Conservation (phyloP, 2,329 filamentous ascomycete species). For the Monilinia vaccinii-corymbosi region DNA sequence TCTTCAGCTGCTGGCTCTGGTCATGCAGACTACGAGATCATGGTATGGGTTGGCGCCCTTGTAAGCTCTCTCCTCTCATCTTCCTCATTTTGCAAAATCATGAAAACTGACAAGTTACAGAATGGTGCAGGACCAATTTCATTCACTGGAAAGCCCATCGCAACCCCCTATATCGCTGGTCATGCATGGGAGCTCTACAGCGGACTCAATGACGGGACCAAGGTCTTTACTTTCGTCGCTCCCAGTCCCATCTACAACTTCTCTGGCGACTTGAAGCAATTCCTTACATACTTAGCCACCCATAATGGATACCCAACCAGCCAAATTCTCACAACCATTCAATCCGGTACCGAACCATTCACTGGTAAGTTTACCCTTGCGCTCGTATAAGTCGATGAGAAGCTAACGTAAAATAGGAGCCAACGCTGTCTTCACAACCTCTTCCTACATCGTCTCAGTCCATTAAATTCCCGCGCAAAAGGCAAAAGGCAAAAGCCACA, state of each 20-base stretch:
- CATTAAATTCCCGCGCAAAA: neutral
- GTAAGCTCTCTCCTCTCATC: neutral
- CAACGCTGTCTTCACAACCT: slow-evolving; percentile 37
- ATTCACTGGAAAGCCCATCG: slow-evolving; percentile 41
- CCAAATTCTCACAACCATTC: slow-evolving; percentile 45
- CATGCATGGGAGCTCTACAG: slow-evolving; percentile 48
- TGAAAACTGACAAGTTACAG: neutral
- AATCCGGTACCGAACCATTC: slow-evolving; percentile 47
- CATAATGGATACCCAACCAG: slow-evolving; percentile 38
- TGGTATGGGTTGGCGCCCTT: slow-evolving; percentile 53
- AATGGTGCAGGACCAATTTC: slow-evolving; percentile 50
- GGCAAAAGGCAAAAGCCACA: too few species aligned
- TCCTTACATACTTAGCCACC: slow-evolving; percentile 45
- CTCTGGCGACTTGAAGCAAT: slow-evolving; percentile 46
- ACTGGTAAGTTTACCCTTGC: slow-evolving; percentile 31
- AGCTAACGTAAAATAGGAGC: slow-evolving; percentile 28
- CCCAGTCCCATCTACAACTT: slow-evolving; percentile 40
- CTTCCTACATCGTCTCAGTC: slow-evolving; percentile 26
- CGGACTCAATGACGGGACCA: slow-evolving; percentile 50
- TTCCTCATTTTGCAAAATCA: neutral
- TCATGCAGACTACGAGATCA: slow-evolving; percentile 51
- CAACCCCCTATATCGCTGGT: slow-evolving; percentile 44
- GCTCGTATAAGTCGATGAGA: too few species aligned
- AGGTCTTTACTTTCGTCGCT: slow-evolving; percentile 52
- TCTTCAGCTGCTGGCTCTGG: slow-evolving; percentile 38